Evolutionary conservation across 768 basidiomycete species (phyloP).

Genomic region (Kwoniella dejecticola): DNA sequence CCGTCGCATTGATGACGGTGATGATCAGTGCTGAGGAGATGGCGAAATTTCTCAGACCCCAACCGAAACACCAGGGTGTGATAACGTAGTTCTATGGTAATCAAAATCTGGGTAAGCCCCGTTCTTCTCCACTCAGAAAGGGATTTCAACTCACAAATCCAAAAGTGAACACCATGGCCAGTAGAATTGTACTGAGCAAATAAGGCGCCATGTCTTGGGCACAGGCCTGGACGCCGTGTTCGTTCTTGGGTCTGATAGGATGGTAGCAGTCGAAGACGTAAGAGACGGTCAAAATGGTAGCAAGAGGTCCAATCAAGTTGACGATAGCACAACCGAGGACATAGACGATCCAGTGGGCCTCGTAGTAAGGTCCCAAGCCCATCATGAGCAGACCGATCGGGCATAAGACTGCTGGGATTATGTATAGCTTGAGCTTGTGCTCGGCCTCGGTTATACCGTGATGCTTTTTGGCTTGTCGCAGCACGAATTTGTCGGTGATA

Average conservation of each 20-base stretch:
- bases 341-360: conserved; percentile 32
- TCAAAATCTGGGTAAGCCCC: neutral
- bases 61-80: conserved; percentile 24
- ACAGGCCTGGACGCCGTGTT: conserved; percentile 8
- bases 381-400: conserved; percentile 30
- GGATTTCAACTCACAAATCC: conserved; percentile 12
- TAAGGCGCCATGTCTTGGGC: conserved; percentile 26
- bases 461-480: conserved; percentile 18
- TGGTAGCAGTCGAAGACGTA: conserved; percentile 33
- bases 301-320: conserved; percentile 24
- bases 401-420: conserved; percentile 18
- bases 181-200: conserved; percentile 1
- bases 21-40: conserved; percentile 20
- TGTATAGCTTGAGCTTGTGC: conserved; percentile 24
- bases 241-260: conserved; percentile 7
- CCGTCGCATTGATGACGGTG: conserved; percentile 15
- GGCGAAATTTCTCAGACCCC: conserved; percentile 22
- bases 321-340: conserved; percentile 20
- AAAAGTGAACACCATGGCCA: conserved; percentile 20
- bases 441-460: conserved; percentile 31
- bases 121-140: neutral
- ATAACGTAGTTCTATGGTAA: conserved; percentile 19
- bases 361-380: conserved; percentile 32
- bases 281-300: conserved; percentile 22
- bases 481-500: conserved; percentile 16